Evolutionary conservation across 805 yeast genomes (phyloP).

Genomic region (Yamadazyma laniorum): DNA sequence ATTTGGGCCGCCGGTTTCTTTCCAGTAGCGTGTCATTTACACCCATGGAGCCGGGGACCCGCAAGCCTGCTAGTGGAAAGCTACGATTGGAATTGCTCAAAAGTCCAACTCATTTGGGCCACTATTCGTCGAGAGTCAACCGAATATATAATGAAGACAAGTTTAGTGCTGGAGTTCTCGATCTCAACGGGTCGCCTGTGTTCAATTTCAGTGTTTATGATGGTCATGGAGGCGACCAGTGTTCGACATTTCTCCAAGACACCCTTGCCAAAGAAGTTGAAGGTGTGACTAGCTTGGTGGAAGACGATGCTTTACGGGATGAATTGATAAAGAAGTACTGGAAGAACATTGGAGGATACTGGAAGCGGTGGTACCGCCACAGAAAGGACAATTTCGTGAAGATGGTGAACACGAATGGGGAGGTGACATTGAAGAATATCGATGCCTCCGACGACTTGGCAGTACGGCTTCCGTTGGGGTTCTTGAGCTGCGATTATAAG

Average conservation of each 20-base stretch:
- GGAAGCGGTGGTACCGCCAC: slow-evolving; percentile 71
- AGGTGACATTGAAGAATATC: slow-evolving; percentile 15
- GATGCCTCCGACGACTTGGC: slow-evolving; percentile 51
- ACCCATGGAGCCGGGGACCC: slow-evolving; percentile 6
- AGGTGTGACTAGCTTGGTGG: slow-evolving; percentile 30
- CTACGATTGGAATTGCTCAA: slow-evolving; percentile 56
- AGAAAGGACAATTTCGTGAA: slow-evolving; percentile 30
- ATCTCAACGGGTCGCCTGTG: slow-evolving; percentile 21
- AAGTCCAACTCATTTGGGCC: slow-evolving; percentile 78
- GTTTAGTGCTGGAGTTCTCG: slow-evolving; percentile 62
- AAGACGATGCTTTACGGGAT: slow-evolving; percentile 29
- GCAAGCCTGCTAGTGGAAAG: slow-evolving; percentile 17
- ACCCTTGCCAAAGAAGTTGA: slow-evolving; percentile 55
- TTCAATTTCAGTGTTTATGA: slow-evolving; percentile 81
- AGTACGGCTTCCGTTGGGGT: slow-evolving; percentile 61
- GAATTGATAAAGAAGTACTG: slow-evolving; percentile 54
- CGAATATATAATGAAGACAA: slow-evolving; percentile 80
- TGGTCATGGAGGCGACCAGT: slow-evolving; percentile 90
- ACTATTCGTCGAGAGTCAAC: slow-evolving; percentile 71
- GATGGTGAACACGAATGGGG: slow-evolving; percentile 21
- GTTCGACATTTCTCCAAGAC: slow-evolving; percentile 58
- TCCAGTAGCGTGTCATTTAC: slow-evolving; percentile 13
- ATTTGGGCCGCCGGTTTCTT: slow-evolving; percentile 1
- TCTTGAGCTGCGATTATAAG: slow-evolving; percentile 62
- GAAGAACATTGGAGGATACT: slow-evolving; percentile 71